Evolutionary conservation across 2,329 filamentous ascomycete species (phyloP).

Genomic region (Pseudocercospora fuligena): DNA sequence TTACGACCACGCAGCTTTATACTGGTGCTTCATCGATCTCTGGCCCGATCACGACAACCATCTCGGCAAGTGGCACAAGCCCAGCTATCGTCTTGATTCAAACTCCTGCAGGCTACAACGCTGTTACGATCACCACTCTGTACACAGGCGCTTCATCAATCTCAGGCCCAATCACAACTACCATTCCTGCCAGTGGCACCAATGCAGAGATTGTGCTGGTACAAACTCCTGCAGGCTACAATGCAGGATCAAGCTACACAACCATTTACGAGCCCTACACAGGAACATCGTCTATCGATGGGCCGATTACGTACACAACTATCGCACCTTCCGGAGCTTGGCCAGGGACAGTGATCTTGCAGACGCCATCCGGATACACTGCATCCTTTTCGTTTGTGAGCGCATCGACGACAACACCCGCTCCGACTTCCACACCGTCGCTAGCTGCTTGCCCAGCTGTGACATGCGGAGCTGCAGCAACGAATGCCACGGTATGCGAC

Average conservation of each 20-base stretch:
- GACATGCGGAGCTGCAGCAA: conserved; percentile 12
- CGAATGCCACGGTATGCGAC: conserved; percentile 18
- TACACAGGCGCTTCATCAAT: conserved; percentile 17
- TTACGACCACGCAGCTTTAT: conserved; percentile 1
- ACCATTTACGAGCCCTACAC: conserved; percentile 8
- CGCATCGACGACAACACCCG: background rate
- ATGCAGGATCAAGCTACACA: background rate
- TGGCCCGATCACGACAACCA: conserved; percentile 2
- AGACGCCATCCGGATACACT: conserved; percentile 13
- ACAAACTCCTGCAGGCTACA: conserved; percentile 16
- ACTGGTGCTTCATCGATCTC: conserved; percentile 10
- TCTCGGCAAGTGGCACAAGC: conserved; percentile 2
- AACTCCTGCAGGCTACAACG: conserved; percentile 2
- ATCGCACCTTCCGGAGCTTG: conserved; percentile 16
- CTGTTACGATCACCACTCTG: conserved; percentile 5
- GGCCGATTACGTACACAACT: conserved; percentile 11
- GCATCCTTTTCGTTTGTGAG: background rate
- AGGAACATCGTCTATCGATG: background rate
- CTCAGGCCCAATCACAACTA: conserved; percentile 17
- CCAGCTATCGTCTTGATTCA: conserved; percentile 4
- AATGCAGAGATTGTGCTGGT: conserved; percentile 15
- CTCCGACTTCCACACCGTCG: conserved; percentile 2
- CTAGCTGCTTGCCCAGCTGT: conserved; percentile 15
- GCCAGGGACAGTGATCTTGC: conserved; percentile 16
- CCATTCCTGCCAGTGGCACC: conserved; percentile 18